Conservation (phyloP, 2,329 filamentous ascomycete species). For the Monilinia laxa region DNA sequence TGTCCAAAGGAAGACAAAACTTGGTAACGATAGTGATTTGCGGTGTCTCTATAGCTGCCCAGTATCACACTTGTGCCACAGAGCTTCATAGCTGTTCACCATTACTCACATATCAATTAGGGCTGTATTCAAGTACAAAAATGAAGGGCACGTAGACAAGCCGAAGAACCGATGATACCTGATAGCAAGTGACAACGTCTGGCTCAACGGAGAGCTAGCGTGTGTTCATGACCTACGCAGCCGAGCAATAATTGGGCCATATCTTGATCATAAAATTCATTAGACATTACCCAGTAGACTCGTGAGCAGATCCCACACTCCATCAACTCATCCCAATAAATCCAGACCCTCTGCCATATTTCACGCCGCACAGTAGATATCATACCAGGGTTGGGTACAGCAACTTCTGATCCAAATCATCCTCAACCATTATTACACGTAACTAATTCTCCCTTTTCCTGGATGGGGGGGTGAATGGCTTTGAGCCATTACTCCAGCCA, state of each 20-base stretch:
- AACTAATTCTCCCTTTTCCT: constrained; percentile 27
- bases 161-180: neutral
- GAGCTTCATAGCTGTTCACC: neutral
- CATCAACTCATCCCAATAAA: neutral
- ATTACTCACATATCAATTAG: constrained; percentile 3
- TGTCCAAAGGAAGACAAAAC: neutral
- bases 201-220: neutral
- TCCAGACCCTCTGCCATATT: neutral
- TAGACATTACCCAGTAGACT: neutral
- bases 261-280: constrained; percentile 9
- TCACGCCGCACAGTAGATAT: neutral
- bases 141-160: neutral
- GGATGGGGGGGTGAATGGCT: constrained; percentile 36
- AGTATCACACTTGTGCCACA: constrained; percentile 6
- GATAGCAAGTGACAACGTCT: neutral
- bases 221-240: neutral
- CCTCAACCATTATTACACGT: neutral
- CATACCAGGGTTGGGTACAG: neutral
- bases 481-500: constrained; percentile 45
- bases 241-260: neutral
- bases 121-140: neutral
- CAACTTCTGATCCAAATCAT: neutral
- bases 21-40: constrained; percentile 17
- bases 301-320: neutral
- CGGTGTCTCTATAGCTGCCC: neutral